phyloP scores from a whole-genome alignment of 164 flowering plant species.

The Magnolia officinalis region DNA sequence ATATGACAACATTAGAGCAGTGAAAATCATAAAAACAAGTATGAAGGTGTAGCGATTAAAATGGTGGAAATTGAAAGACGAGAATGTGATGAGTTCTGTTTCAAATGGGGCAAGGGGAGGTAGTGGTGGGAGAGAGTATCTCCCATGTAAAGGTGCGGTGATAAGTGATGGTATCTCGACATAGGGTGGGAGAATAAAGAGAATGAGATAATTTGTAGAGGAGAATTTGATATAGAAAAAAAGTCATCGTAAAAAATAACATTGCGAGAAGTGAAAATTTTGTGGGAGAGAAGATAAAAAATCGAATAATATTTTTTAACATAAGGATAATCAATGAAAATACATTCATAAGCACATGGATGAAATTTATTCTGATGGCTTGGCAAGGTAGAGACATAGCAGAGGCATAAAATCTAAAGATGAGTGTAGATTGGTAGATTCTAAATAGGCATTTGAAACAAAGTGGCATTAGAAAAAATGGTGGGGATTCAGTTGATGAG shows the following conservation, averaged over 20 bases:
- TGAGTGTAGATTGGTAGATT: neutral
- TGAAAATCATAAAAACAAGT: too few species aligned
- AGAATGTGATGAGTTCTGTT: too few species aligned
- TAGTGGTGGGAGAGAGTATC: too few species aligned
- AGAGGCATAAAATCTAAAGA: neutral
- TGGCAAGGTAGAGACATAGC: neutral
- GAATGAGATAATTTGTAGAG: too few species aligned
- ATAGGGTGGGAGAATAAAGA: neutral
- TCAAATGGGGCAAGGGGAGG: too few species aligned
- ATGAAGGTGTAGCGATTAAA: too few species aligned
- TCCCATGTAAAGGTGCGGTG: too few species aligned
- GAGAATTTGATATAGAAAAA: neutral
- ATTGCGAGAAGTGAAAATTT: neutral
- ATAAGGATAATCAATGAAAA: neutral
- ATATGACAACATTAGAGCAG: too few species aligned
- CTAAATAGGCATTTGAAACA: neutral
- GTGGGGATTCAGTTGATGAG: neutral
- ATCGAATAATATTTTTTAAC: neutral
- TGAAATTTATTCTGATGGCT: neutral
- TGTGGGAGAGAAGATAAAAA: neutral
- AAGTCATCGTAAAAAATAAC: neutral
- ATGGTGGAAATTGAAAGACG: too few species aligned
- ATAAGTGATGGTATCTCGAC: neutral
- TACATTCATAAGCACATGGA: neutral
- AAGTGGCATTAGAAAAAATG: neutral